phyloP scores from a whole-genome alignment of 176 grass and related monocot species.

The Microstegium vimineum region DNA sequence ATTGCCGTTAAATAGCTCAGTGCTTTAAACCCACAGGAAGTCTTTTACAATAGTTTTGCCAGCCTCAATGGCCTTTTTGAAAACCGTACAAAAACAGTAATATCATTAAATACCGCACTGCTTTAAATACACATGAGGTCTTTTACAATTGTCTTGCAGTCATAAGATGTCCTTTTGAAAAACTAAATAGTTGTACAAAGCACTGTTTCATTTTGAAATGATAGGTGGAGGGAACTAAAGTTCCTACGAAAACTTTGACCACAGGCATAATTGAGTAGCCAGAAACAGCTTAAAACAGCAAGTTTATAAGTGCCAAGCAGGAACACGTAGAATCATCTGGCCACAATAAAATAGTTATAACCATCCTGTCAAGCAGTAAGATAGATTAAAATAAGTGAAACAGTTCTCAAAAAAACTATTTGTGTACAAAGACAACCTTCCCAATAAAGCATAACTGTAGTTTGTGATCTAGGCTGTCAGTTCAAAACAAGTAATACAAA shows the following conservation, averaged over 20 bases:
- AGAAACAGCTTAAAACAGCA: constrained; percentile 56
- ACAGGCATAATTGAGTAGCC: constrained; percentile 39
- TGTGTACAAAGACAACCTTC: constrained; percentile 15
- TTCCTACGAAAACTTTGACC: constrained; percentile 43
- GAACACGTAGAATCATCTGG: constrained; percentile 73
- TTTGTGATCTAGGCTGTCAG: neutral
- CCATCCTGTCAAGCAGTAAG: constrained; percentile 64
- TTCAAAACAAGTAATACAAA: constrained; percentile 12
- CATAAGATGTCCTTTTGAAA: constrained; percentile 34
- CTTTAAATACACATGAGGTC: constrained; percentile 48
- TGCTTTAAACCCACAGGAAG: neutral
- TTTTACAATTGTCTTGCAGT: constrained; percentile 58
- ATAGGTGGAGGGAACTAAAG: constrained; percentile 29
- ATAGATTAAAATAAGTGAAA: constrained; percentile 60
- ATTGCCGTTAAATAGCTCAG: neutral
- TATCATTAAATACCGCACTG: constrained; percentile 4
- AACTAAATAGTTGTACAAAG: constrained; percentile 46
- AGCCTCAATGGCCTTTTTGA: neutral
- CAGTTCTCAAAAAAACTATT: constrained; percentile 17
- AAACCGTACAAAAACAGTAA: neutral
- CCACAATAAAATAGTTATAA: constrained; percentile 74
- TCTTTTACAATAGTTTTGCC: constrained; percentile 1
- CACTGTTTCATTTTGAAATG: constrained; percentile 48
- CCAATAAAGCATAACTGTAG: neutral
- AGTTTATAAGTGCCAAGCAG: constrained; percentile 52